Conservation (phyloP, 306 rosid species). For the Dryas octopetala region DNA sequence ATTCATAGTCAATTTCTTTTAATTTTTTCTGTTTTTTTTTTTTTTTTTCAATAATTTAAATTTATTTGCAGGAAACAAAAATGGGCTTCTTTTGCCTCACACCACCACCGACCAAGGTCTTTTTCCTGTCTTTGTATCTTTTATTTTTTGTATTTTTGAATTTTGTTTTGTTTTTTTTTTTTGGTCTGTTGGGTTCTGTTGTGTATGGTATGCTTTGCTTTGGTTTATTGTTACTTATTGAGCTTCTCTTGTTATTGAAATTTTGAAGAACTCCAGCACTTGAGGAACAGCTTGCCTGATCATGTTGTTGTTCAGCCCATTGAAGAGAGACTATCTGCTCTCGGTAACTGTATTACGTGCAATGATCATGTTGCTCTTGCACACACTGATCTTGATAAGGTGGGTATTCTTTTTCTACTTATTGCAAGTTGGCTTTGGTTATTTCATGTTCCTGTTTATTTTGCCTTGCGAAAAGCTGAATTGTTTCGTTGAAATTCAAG, state of each 20-base stretch:
- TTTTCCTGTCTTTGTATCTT: background rate
- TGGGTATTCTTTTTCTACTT: constrained; percentile 44
- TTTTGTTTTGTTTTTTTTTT: background rate
- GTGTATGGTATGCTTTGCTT: background rate
- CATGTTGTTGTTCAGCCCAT: constrained; percentile 85
- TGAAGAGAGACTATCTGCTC: constrained; percentile 87
- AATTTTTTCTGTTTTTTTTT: background rate
- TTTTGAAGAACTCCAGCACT: constrained; percentile 80
- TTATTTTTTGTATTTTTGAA: background rate
- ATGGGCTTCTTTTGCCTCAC: constrained; percentile 95
- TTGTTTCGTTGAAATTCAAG: background rate
- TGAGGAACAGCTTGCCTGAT: constrained; percentile 94
- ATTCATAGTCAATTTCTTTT: background rate
- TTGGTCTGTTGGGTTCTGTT: background rate
- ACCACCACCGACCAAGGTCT: constrained; percentile 90
- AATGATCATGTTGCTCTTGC: constrained; percentile 94
- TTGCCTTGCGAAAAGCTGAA: background rate
- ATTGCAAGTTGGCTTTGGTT: background rate
- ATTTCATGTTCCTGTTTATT: background rate
- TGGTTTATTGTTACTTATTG: background rate
- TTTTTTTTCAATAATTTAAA: background rate
- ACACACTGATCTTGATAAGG: constrained; percentile 95
- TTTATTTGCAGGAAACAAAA: constrained; percentile 70
- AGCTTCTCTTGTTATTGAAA: constrained; percentile 19
- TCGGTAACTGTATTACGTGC: constrained; percentile 92